Evolutionary conservation across 306 rosid genomes (phyloP).

Genomic region (Astragalus membranaceus): DNA sequence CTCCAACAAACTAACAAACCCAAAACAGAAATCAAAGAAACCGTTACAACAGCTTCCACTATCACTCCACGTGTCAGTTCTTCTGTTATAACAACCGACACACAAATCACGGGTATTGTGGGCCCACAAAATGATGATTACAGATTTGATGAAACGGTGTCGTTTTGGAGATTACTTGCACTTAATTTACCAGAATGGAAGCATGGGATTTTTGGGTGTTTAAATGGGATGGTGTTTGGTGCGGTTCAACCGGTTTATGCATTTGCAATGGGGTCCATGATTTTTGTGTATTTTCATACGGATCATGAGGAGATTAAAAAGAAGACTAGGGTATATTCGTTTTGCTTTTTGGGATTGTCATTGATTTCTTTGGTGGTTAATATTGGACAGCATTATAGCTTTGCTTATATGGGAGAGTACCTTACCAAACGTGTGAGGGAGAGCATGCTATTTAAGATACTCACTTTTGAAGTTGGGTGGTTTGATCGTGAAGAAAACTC

Average conservation of each 20-base stretch:
- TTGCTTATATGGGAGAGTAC: conserved; percentile 42
- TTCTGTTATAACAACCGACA: background rate
- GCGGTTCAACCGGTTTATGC: conserved; percentile 33
- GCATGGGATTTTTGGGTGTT: conserved; percentile 33
- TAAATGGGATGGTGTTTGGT: conserved; percentile 30
- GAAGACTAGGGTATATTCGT: conserved; percentile 1
- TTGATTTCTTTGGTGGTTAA: conserved; percentile 18
- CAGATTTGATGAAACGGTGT: background rate
- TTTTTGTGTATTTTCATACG: conserved; percentile 23
- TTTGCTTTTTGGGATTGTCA: conserved; percentile 21
- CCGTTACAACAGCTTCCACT: background rate
- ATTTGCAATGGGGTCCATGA: conserved; percentile 24
- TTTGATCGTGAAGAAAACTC: conserved; percentile 38
- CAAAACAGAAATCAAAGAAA: background rate
- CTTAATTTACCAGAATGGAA: conserved; percentile 43
- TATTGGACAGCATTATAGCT: conserved; percentile 37
- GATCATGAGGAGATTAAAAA: conserved; percentile 31
- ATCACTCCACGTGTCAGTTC: background rate
- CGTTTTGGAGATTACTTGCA: conserved; percentile 31
- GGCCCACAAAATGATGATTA: background rate
- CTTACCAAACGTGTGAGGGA: conserved; percentile 41
- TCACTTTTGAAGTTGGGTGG: conserved; percentile 53
- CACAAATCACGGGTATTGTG: background rate
- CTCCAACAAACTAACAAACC: conserved; percentile 23
- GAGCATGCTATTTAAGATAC: conserved; percentile 34